These are phyloP conservation scores for Hymenoscyphus scutula DNA, from an alignment of 2,329 filamentous ascomycete genomes.

Conservation along the genomic window DNA sequence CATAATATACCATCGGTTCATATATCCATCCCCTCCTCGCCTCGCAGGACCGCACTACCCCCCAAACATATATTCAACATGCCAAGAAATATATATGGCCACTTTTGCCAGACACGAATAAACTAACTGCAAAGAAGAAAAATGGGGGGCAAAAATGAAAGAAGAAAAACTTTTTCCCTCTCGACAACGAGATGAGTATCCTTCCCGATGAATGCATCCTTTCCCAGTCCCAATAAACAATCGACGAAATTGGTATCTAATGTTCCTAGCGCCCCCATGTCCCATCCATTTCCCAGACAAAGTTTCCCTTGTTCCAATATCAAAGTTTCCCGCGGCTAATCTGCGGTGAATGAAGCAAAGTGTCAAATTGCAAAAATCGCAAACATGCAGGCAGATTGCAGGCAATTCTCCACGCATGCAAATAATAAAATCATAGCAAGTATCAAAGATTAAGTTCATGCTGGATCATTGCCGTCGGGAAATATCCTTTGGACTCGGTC, in stretches of 20 bases:
- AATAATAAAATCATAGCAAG: conserved; percentile 3
- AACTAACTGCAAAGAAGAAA: neutral
- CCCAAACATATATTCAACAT: neutral
- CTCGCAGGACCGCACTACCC: neutral
- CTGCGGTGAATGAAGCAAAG: neutral
- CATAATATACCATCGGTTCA: neutral
- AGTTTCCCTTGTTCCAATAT: neutral
- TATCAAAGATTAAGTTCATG: conserved; percentile 31
- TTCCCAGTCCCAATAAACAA: conserved; percentile 1
- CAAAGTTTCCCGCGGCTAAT: neutral
- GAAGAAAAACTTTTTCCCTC: neutral
- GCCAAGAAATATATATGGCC: conserved; percentile 1
- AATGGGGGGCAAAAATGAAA: neutral
- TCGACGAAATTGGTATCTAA: conserved; percentile 3
- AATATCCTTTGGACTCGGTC: conserved; percentile 32
- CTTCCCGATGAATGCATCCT: conserved; percentile 1
- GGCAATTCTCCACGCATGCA: conserved; percentile 2
- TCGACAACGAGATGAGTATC: neutral
- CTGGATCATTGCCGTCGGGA: conserved; percentile 31
- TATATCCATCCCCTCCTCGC: neutral
- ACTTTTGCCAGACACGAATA: neutral
- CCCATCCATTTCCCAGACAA: neutral
- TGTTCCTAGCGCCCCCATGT: neutral
- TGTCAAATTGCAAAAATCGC: conserved; percentile 4
- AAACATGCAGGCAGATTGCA: neutral